These are phyloP conservation scores for Cucurbitaria berberidis DNA, from an alignment of 2,329 filamentous ascomycete genomes.

Conservation along the genomic window DNA sequence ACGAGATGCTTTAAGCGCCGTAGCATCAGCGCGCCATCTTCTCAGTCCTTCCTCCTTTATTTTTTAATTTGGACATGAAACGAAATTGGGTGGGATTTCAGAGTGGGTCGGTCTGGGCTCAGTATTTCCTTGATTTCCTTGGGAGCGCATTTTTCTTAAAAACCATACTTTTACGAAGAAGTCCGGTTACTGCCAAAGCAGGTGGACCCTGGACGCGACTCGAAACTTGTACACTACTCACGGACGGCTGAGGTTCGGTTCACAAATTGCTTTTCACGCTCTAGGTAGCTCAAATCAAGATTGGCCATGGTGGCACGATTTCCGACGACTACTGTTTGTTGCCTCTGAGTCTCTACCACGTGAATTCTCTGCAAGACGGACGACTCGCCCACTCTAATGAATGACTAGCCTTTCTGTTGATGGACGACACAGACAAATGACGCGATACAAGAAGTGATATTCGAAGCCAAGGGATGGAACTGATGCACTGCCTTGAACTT, in stretches of 20 bases:
- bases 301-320: constrained; percentile 14
- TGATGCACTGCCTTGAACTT: neutral
- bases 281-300: constrained; percentile 25
- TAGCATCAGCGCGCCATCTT: constrained; percentile 1
- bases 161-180: constrained; percentile 11
- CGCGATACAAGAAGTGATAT: neutral
- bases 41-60: constrained; percentile 1
- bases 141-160: constrained; percentile 20
- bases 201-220: constrained; percentile 13
- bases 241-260: constrained; percentile 13
- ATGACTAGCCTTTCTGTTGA: neutral
- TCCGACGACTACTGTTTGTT: neutral
- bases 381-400: neutral
- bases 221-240: constrained; percentile 33
- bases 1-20: constrained; percentile 46
- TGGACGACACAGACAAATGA: neutral
- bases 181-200: constrained; percentile 12
- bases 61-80: constrained; percentile 17
- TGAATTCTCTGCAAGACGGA: neutral
- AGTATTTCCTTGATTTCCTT: constrained; percentile 20
- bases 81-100: constrained; percentile 15
- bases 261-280: constrained; percentile 20
- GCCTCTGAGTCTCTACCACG: neutral
- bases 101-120: constrained; percentile 15
- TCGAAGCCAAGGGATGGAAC: neutral